Evolutionary conservation across 371 early-diverging fungal genomes (phyloP).

Genomic region (Mucor ambiguus): DNA sequence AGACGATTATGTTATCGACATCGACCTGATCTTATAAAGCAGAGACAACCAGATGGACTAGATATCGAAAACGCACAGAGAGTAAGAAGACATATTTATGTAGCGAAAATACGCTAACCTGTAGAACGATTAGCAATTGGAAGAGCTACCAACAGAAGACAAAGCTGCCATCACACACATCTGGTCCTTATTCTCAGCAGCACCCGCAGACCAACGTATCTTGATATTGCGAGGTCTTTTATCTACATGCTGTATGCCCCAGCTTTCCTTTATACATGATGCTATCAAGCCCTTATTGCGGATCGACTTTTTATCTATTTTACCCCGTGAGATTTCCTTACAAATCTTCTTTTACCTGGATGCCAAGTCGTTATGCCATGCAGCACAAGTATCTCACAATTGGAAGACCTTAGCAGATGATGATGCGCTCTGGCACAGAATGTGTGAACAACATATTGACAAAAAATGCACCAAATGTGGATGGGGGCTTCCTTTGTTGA

Average conservation of each 20-base stretch:
- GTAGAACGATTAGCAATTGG: conserved; percentile 31
- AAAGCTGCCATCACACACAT: conserved; percentile 52
- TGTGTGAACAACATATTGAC: conserved; percentile 96
- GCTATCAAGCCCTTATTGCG: conserved; percentile 67
- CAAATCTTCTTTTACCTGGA: conserved; percentile 85
- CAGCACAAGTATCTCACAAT: conserved; percentile 77
- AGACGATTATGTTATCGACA: conserved; percentile 41
- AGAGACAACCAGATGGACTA: conserved; percentile 29
- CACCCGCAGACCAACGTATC: conserved; percentile 55
- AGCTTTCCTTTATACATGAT: conserved; percentile 74
- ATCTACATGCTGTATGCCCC: conserved; percentile 70
- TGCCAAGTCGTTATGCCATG: conserved; percentile 83
- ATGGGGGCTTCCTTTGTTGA: conserved; percentile 85
- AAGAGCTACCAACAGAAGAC: conserved; percentile 44
- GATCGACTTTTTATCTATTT: conserved; percentile 75
- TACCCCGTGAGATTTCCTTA: conserved; percentile 79
- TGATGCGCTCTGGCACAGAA: conserved; percentile 88
- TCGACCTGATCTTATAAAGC: conserved; percentile 37
- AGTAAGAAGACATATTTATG: conserved; percentile 14
- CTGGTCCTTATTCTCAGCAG: conserved; percentile 59
- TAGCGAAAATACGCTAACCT: background rate
- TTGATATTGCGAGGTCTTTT: conserved; percentile 69
- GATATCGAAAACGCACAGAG: conserved; percentile 30
- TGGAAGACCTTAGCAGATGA: conserved; percentile 88
- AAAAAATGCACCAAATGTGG: conserved; percentile 92